Conservation (phyloP, 2,329 filamentous ascomycete species). For the Fusarium sublunatum region DNA sequence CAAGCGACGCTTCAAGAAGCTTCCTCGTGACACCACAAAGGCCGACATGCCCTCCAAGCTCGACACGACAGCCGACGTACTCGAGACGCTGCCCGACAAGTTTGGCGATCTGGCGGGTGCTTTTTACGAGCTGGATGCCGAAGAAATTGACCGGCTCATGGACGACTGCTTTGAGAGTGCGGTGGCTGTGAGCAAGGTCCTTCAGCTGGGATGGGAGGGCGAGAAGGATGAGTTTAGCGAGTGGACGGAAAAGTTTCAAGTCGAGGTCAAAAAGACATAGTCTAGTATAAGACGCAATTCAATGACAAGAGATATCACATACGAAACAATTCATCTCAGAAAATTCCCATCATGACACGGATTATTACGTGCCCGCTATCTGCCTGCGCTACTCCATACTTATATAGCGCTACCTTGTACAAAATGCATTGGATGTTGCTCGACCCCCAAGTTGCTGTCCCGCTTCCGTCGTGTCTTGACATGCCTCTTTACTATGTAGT, state of each 20-base stretch:
- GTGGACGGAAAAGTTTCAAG: conserved; percentile 74
- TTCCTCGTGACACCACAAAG: conserved; percentile 54
- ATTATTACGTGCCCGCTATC: conserved; percentile 25
- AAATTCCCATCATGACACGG: conserved; percentile 27
- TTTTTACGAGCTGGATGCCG: conserved; percentile 76
- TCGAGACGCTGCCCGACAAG: conserved; percentile 71
- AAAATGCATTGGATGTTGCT: conserved; percentile 39
- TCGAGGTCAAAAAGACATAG: conserved; percentile 60
- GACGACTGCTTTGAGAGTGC: conserved; percentile 70
- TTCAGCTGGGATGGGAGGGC: conserved; percentile 71
- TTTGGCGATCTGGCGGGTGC: conserved; percentile 77
- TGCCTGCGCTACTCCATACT: conserved; percentile 12
- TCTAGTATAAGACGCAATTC: neutral
- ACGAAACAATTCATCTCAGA: neutral
- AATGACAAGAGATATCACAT: conserved; percentile 39
- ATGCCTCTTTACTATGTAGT: neutral
- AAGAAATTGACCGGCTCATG: conserved; percentile 68
- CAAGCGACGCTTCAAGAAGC: conserved; percentile 74
- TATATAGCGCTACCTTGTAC: conserved; percentile 38
- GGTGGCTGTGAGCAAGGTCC: conserved; percentile 64
- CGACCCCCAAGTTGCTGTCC: conserved; percentile 3
- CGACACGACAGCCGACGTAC: conserved; percentile 66
- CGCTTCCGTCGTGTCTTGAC: conserved; percentile 2
- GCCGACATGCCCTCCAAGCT: conserved; percentile 55
- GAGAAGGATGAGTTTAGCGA: conserved; percentile 79